phyloP scores from a whole-genome alignment of 495 filamentous ascomycete species.

The Xylaria grammica region DNA sequence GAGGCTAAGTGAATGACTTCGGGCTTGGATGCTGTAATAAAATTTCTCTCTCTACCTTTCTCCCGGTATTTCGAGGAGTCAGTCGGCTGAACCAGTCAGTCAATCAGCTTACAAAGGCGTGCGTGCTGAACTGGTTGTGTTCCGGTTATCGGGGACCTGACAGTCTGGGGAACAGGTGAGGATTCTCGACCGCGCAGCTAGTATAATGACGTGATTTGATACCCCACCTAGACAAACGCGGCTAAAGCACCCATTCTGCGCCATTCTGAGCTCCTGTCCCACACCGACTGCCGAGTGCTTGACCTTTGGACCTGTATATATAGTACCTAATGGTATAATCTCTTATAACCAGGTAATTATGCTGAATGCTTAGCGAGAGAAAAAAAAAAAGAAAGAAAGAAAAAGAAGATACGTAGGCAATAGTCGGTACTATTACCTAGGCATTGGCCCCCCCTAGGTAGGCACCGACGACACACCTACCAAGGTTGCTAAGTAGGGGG shows the following conservation, averaged over 20 bases:
- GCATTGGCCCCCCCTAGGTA: no score
- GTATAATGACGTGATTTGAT: constrained; percentile 21
- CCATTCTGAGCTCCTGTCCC: constrained; percentile 3
- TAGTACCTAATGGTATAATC: background rate
- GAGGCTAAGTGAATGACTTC: no score
- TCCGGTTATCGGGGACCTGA: constrained; percentile 21
- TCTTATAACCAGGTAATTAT: no score
- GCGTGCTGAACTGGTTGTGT: background rate
- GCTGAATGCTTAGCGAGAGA: no score
- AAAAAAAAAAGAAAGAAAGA: no score
- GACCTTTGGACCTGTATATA: background rate
- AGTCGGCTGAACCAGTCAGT: background rate
- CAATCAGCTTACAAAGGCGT: background rate
- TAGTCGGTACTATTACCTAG: no score
- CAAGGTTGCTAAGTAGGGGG: no score
- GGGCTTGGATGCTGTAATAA: background rate
- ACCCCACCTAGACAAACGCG: constrained; percentile 5
- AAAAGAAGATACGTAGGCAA: no score
- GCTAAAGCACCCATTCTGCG: constrained; percentile 9
- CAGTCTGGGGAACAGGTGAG: constrained; percentile 22
- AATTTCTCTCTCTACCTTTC: background rate
- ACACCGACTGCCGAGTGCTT: constrained; percentile 24
- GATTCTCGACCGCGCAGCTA: constrained; percentile 1
- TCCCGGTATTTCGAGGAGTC: background rate
- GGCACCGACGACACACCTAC: no score